phyloP scores from a whole-genome alignment of 164 flowering plant species.

The Pachysandra terminalis region DNA sequence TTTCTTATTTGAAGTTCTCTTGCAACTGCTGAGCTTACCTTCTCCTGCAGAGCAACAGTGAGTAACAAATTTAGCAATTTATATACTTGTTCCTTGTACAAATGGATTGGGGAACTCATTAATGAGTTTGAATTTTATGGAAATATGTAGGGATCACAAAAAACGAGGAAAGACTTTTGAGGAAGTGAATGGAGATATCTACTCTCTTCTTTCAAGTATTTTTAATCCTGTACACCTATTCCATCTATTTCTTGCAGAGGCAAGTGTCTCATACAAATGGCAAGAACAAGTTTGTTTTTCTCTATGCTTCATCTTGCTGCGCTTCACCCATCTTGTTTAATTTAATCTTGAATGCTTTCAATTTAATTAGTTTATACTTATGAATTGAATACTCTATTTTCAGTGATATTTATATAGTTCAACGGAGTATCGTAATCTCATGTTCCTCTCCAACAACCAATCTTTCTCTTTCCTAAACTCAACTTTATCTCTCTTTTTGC shows the following conservation, averaged over 20 bases:
- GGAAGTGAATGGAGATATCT: conserved; percentile 31
- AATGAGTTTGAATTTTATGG: not conserved
- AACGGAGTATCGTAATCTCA: not conserved
- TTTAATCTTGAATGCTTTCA: not conserved
- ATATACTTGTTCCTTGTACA: not conserved
- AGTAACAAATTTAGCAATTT: conserved; percentile 17
- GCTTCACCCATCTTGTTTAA: not conserved
- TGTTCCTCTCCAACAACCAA: not conserved
- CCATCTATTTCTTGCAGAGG: conserved; percentile 81
- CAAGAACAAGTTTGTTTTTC: not conserved
- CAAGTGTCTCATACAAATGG: conserved; percentile 9
- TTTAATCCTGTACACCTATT: conserved; percentile 68
- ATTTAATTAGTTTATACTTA: not conserved
- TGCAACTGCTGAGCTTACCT: conserved; percentile 49
- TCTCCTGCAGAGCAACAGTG: conserved; percentile 33
- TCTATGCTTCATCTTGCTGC: no score
- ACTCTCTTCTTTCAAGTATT: conserved; percentile 43
- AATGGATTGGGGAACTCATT: not conserved
- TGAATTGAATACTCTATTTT: no score
- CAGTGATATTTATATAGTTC: not conserved
- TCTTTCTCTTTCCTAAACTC: not conserved
- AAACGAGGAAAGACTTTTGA: conserved; percentile 17
- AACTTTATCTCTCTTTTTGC: not conserved
- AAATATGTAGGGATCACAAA: conserved; percentile 17
- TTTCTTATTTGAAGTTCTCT: conserved; percentile 69